phyloP scores from a whole-genome alignment of 2,329 filamentous ascomycete genomes.

The Magnaporthiopsis incrustans region DNA sequence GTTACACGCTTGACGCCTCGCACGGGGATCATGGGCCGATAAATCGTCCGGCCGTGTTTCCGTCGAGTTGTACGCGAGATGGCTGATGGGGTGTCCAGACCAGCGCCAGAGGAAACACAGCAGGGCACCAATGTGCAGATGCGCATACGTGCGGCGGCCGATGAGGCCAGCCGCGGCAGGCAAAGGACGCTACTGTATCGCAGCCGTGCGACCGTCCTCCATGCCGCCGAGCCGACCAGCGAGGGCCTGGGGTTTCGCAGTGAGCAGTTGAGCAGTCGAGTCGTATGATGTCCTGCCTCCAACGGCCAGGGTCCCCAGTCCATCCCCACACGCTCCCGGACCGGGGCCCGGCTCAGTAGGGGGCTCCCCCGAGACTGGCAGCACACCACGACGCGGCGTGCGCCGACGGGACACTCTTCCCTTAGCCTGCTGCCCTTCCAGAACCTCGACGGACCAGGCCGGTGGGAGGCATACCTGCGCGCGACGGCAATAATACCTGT shows the following conservation, averaged over 20 bases:
- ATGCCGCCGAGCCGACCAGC: background rate
- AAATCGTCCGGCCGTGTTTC: background rate
- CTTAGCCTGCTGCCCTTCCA: background rate
- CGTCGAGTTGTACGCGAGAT: background rate
- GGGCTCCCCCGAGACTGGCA: background rate
- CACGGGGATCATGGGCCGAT: background rate
- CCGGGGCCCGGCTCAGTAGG: background rate
- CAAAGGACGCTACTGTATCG: background rate
- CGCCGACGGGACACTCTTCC: background rate
- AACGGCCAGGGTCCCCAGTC: background rate
- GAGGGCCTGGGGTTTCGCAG: constrained; percentile 5
- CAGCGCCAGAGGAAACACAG: background rate
- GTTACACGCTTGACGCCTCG: background rate
- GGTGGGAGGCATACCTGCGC: background rate
- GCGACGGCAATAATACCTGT: background rate
- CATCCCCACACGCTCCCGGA: background rate
- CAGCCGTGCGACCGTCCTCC: background rate
- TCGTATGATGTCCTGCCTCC: constrained; percentile 6
- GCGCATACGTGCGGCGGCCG: background rate
- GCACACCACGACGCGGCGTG: background rate
- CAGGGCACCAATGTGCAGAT: background rate
- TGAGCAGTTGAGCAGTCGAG: constrained; percentile 6
- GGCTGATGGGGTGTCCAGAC: background rate
- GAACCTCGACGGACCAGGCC: background rate
- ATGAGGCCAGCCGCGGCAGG: background rate